Evolutionary conservation across 2,329 filamentous ascomycete species (phyloP).

Genomic region (Cladosporium colombiae): DNA sequence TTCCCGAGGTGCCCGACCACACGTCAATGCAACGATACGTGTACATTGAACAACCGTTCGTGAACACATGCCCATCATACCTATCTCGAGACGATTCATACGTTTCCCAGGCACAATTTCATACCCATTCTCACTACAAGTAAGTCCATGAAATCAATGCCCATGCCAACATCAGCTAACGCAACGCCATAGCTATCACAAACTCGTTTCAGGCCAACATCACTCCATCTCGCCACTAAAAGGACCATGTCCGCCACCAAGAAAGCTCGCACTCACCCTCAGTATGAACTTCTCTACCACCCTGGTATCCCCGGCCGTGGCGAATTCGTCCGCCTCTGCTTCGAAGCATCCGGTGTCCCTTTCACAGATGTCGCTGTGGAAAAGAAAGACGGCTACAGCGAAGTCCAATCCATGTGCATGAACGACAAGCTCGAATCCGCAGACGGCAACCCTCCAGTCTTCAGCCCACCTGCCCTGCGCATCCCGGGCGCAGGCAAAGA

Average conservation of each 20-base stretch:
- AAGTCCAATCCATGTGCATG: constrained; percentile 52
- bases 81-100: neutral
- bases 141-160: neutral
- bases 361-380: constrained; percentile 64
- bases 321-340: constrained; percentile 70
- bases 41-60: neutral
- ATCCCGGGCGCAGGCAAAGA: constrained; percentile 52
- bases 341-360: constrained; percentile 66
- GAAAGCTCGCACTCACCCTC: constrained; percentile 28
- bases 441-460: constrained; percentile 61
- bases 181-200: neutral
- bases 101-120: neutral
- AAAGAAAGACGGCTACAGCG: constrained; percentile 51
- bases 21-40: neutral
- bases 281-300: constrained; percentile 62
- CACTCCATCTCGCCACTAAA: neutral
- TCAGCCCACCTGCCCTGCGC: constrained; percentile 67
- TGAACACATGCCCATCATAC: neutral
- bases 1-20: neutral
- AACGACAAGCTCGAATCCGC: constrained; percentile 41
- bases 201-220: neutral
- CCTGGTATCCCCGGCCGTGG: constrained; percentile 70
- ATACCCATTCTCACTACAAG: neutral
- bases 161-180: neutral
- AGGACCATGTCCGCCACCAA: constrained; percentile 24